Percentiles rank a stretch among this genome's conserved stretches.
These are phyloP conservation scores for Xylariaceae sp. DNA, from an alignment of 2,329 filamentous ascomycete species.

Conservation along the genomic window DNA sequence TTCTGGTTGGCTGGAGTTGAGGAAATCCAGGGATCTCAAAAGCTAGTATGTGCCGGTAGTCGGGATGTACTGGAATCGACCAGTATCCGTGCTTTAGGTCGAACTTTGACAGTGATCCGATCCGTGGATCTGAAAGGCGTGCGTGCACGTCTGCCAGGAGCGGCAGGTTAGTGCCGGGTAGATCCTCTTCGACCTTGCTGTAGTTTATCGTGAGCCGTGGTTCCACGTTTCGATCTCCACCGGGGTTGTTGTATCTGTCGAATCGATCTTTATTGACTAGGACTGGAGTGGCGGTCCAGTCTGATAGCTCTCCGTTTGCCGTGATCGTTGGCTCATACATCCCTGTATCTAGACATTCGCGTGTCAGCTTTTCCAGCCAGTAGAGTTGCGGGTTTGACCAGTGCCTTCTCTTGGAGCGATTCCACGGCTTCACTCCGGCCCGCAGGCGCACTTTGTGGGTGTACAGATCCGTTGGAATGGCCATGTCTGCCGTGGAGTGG, in stretches of 20 bases:
- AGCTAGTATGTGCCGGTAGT: background rate
- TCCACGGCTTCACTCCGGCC: background rate
- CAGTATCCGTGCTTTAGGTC: background rate
- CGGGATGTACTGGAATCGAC: background rate
- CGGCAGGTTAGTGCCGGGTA: background rate
- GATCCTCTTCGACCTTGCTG: background rate
- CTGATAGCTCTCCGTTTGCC: background rate
- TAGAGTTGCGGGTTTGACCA: background rate
- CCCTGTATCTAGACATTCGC: background rate
- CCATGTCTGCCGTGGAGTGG: background rate
- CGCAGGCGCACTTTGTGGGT: background rate
- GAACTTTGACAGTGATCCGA: background rate
- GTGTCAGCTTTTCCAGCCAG: background rate
- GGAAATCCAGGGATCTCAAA: background rate
- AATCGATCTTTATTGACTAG: background rate
- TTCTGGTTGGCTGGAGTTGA: background rate
- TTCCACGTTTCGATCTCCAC: background rate
- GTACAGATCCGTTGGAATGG: background rate
- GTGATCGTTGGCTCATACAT: background rate
- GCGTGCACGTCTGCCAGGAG: background rate
- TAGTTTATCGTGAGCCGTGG: background rate
- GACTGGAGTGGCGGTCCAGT: background rate
- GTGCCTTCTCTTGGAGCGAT: background rate
- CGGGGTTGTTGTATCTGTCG: background rate
- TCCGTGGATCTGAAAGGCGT: background rate